Percentiles rank a stretch among this genome's conserved stretches.
These are phyloP conservation scores for Turritis glabra DNA, from an alignment of 345 rosid species.

Conservation along the genomic window DNA sequence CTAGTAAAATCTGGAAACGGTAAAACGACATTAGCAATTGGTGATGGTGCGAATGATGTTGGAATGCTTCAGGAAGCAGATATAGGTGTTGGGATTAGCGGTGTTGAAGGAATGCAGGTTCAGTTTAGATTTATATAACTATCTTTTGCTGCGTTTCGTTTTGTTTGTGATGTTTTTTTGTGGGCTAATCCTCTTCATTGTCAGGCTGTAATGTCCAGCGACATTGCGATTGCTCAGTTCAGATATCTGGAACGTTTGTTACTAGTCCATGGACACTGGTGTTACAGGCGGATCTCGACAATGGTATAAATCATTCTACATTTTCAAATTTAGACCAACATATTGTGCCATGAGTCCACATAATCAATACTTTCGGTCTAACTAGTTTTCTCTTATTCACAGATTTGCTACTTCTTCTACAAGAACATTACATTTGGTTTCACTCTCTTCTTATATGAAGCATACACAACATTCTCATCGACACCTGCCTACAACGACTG, in stretches of 20 bases:
- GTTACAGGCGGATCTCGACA: conserved; percentile 80
- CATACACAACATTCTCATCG: conserved; percentile 72
- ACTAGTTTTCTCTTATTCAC: conserved; percentile 30
- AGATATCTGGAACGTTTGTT: conserved; percentile 84
- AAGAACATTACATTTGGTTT: conserved; percentile 83
- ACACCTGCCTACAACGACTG: conserved; percentile 81
- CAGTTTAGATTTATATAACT: background rate
- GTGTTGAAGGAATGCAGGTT: conserved; percentile 99
- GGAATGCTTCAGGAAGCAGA: conserved; percentile 99
- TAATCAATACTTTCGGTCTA: background rate
- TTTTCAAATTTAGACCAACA: conserved; percentile 2
- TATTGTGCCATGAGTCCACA: conserved; percentile 4
- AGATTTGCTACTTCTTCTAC: conserved; percentile 99
- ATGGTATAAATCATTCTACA: conserved; percentile 53
- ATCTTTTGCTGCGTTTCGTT: background rate
- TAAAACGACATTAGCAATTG: conserved; percentile 84
- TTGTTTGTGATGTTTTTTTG: background rate
- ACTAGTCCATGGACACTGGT: conserved; percentile 98
- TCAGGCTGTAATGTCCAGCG: conserved; percentile 98
- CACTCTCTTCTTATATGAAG: conserved; percentile 73
- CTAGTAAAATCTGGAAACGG: conserved; percentile 81
- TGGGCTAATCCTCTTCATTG: background rate
- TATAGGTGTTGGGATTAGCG: conserved; percentile 92
- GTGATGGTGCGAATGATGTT: conserved; percentile 98
- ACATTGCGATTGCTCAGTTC: conserved; percentile 90